Percentiles rank a stretch among this genome's conserved stretches.
These are phyloP conservation scores for Raddia distichophylla DNA, from an alignment of 176 grass and related monocot genomes.

Conservation along the genomic window DNA sequence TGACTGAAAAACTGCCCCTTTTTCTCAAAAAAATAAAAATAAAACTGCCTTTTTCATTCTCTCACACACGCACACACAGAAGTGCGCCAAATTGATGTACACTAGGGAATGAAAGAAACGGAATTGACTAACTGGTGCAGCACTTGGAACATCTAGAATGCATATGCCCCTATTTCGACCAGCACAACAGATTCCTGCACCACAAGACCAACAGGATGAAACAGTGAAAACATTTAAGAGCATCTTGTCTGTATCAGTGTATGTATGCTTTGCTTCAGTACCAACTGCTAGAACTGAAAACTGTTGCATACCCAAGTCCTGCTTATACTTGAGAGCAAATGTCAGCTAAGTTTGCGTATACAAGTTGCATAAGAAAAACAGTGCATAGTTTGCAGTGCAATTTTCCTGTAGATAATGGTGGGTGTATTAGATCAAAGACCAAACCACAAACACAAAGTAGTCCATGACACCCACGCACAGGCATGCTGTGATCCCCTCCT, in stretches of 20 bases:
- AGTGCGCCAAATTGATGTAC: too few species aligned
- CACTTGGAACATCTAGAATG: too few species aligned
- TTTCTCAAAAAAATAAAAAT: too few species aligned
- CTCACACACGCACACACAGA: too few species aligned
- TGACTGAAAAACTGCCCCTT: too few species aligned
- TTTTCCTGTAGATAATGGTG: background rate
- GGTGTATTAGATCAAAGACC: background rate
- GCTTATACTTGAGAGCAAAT: background rate
- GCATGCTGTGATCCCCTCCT: slow-evolving; percentile 1
- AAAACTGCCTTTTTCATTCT: too few species aligned
- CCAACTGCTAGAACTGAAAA: background rate
- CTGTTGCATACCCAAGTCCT: background rate
- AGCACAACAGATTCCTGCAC: background rate
- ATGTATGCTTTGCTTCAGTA: too few species aligned
- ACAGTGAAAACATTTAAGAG: background rate
- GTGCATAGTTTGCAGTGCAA: background rate
- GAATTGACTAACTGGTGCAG: too few species aligned
- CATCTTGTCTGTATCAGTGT: too few species aligned
- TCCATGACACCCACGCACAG: background rate
- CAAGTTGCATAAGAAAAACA: too few species aligned
- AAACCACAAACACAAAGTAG: background rate
- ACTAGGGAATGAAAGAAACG: too few species aligned
- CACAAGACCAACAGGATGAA: background rate
- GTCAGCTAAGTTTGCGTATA: too few species aligned
- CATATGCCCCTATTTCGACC: background rate